Conservation (phyloP, 2,329 filamentous ascomycete genomes). For the Aspergillus fischeri region DNA sequence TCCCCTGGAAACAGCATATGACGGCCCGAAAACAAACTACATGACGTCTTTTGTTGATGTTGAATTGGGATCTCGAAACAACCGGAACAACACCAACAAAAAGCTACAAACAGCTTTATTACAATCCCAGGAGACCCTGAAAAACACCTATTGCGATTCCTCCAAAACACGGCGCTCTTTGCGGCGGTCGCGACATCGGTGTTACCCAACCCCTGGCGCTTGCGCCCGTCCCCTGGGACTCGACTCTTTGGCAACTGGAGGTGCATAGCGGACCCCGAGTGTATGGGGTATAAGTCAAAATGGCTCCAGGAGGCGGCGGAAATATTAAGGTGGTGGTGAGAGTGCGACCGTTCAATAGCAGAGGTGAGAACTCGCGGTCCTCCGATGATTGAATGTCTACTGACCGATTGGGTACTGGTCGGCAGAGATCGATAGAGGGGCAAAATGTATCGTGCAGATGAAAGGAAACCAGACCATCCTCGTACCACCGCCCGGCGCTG, state of each 20-base stretch:
- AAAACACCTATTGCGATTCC: constrained; percentile 10
- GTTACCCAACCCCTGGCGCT: constrained; percentile 12
- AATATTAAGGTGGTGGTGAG: constrained; percentile 99
- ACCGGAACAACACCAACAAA: constrained; percentile 8
- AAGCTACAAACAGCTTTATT: constrained; percentile 1
- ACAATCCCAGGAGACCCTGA: background rate
- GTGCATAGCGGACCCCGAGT: constrained; percentile 19
- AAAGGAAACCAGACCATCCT: constrained; percentile 87
- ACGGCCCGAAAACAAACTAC: constrained; percentile 18
- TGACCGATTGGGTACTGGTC: constrained; percentile 6
- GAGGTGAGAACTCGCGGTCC: constrained; percentile 58
- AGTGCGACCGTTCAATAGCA: constrained; percentile 88
- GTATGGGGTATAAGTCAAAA: constrained; percentile 42
- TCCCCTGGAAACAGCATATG: constrained; percentile 15
- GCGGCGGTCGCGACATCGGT: constrained; percentile 31
- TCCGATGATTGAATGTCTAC: background rate
- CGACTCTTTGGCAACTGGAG: constrained; percentile 10
- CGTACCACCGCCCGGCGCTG: constrained; percentile 62
- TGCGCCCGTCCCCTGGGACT: constrained; percentile 10
- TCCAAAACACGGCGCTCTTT: constrained; percentile 25
- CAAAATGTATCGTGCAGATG: constrained; percentile 98
- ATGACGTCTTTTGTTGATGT: constrained; percentile 38
- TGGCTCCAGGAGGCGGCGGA: constrained; percentile 73
- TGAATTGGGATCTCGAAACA: constrained; percentile 13
- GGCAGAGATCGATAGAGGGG: constrained; percentile 79